Conservation (phyloP, 2,329 filamentous ascomycete genomes). For the Arachnopeziza araneosa region DNA sequence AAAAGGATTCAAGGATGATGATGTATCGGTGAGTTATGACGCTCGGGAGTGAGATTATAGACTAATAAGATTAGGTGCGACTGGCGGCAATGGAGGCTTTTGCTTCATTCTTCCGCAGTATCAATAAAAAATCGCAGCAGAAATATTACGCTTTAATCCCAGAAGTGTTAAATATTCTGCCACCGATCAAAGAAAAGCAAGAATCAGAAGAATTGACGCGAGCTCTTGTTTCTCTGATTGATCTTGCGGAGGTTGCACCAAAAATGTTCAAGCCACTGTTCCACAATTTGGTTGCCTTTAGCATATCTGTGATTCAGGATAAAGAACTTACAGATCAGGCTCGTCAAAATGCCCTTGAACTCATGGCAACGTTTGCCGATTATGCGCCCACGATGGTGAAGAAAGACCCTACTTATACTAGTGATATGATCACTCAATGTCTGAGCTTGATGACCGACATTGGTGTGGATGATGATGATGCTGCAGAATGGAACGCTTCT, state of each 20-base stretch:
- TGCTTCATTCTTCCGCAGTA: conserved; percentile 87
- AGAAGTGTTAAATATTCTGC: conserved; percentile 88
- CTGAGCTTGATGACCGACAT: conserved; percentile 97
- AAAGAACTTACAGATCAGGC: conserved; percentile 89
- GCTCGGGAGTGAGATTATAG: neutral
- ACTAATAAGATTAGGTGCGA: conserved; percentile 56
- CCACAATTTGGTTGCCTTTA: conserved; percentile 86
- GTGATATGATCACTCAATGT: conserved; percentile 97
- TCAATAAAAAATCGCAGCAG: conserved; percentile 78
- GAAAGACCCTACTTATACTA: conserved; percentile 86
- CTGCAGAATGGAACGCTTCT: conserved; percentile 83
- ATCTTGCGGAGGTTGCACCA: conserved; percentile 86
- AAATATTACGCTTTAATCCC: conserved; percentile 87
- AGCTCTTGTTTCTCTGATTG: conserved; percentile 85
- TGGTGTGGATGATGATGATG: conserved; percentile 89
- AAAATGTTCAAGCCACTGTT: conserved; percentile 99
- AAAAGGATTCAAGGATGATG: conserved; percentile 85
- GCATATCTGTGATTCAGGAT: conserved; percentile 88
- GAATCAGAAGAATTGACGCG: conserved; percentile 90
- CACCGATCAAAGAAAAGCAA: conserved; percentile 84
- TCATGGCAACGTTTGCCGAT: conserved; percentile 98
- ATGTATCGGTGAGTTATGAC: conserved; percentile 57
- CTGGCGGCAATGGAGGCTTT: conserved; percentile 96
- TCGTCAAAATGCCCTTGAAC: conserved; percentile 88
- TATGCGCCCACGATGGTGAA: conserved; percentile 91